Conservation (phyloP, 2,329 filamentous ascomycete genomes). For the Alternaria triticina region DNA sequence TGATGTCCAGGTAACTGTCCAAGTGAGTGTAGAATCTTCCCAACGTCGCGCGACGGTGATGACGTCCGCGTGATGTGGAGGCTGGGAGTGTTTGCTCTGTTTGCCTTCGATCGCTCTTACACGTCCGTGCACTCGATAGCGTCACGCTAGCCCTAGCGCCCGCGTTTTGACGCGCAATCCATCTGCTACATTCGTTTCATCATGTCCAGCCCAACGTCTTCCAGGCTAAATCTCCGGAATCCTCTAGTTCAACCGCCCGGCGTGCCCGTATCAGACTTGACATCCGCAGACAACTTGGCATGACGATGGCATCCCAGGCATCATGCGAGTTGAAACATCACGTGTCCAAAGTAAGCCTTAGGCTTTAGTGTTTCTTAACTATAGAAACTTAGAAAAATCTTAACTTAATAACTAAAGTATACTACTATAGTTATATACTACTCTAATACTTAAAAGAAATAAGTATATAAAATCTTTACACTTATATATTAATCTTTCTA, state of each 20-base stretch:
- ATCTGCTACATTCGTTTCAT: constrained; percentile 17
- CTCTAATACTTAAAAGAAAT: no score
- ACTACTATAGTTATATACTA: no score
- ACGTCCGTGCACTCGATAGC: background rate
- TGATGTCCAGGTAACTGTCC: background rate
- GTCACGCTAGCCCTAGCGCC: constrained; percentile 5
- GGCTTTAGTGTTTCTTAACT: no score
- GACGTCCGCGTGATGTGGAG: constrained; percentile 22
- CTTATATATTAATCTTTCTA: no score
- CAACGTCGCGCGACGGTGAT: constrained; percentile 8
- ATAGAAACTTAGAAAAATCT: no score
- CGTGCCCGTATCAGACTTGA: constrained; percentile 3
- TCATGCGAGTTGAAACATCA: constrained; percentile 8
- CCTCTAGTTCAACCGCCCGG: constrained; percentile 4
- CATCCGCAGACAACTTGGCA: background rate
- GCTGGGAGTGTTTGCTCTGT: constrained; percentile 10
- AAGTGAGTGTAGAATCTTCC: background rate
- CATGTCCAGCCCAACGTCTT: constrained; percentile 4
- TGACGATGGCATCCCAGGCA: background rate
- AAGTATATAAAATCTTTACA: no score
- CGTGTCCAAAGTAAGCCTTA: no score
- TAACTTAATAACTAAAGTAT: no score
- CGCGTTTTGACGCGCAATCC: constrained; percentile 15
- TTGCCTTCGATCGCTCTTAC: constrained; percentile 2
- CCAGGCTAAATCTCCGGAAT: constrained; percentile 4